Conservation (phyloP, 1,284 basidiomycete species). For the Coniophora puteana region DNA sequence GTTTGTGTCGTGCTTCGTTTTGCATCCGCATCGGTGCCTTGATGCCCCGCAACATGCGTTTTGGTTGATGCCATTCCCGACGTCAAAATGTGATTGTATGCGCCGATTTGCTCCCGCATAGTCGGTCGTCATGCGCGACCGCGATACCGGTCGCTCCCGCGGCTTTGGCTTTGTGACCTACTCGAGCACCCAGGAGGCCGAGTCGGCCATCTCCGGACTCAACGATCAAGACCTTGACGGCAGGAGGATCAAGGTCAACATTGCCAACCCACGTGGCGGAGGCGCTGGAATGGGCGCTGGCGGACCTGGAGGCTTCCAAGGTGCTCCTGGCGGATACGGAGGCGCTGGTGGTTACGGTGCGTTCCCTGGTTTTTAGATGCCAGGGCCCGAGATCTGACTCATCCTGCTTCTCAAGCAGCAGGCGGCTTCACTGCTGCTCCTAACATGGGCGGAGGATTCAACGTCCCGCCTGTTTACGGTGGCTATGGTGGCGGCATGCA, state of each 20-base stretch:
- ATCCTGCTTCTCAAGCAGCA: no score
- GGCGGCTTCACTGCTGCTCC: no score
- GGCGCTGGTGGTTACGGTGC: conserved; percentile 16
- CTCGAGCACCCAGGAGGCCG: conserved; percentile 60
- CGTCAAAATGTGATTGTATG: conserved; percentile 9
- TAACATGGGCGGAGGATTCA: conserved; percentile 10
- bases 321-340: conserved; percentile 16
- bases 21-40: conserved; percentile 15
- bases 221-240: conserved; percentile 96
- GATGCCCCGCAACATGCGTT: conserved; percentile 13
- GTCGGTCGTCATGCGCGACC: conserved; percentile 97
- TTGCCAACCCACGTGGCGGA: conserved; percentile 81
- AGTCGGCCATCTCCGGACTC: conserved; percentile 73
- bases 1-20: conserved; percentile 18
- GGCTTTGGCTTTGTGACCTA: conserved; percentile 96
- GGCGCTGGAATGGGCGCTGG: conserved; percentile 48
- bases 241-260: conserved; percentile 89
- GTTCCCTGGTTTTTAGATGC: no score
- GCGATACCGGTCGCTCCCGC: conserved; percentile 93
- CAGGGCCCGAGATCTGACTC: no score
- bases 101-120: conserved; percentile 32
- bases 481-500: no score
- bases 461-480: no score
- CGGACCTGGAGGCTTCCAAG: conserved; percentile 13
- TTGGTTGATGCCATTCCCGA: conserved; percentile 6